Percentiles rank a stretch among this genome's conserved stretches.
These are phyloP conservation scores for Saccharomyces hybrid DNA, from an alignment of 1,139 yeast genomes.

Conservation along the genomic window DNA sequence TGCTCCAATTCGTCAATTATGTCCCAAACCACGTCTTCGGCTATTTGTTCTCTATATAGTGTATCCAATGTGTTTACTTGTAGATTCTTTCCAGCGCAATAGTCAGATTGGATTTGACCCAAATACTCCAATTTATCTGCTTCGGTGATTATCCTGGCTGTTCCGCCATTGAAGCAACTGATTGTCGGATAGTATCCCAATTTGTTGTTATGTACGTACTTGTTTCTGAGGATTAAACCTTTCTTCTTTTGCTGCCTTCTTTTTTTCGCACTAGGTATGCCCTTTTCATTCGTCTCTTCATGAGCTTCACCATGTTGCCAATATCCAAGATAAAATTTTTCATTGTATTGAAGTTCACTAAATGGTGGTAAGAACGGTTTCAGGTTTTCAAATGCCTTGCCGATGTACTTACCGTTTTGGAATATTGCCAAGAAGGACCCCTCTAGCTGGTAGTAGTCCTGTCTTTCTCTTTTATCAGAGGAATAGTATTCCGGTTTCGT, in stretches of 20 bases:
- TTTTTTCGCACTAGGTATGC: not conserved
- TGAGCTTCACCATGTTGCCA: conserved; percentile 32
- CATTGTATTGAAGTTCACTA: conserved; percentile 42
- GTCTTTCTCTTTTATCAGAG: conserved; percentile 22
- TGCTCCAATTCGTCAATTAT: conserved; percentile 78
- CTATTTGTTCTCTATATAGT: conserved; percentile 60
- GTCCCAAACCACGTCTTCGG: conserved; percentile 81
- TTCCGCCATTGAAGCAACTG: conserved; percentile 75
- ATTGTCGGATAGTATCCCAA: conserved; percentile 89
- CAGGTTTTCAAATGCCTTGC: conserved; percentile 58
- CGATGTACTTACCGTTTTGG: conserved; percentile 67
- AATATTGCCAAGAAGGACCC: conserved; percentile 48
- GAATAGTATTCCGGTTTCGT: conserved; percentile 36
- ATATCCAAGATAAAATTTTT: conserved; percentile 35
- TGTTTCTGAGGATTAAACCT: conserved; percentile 38
- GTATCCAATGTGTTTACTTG: conserved; percentile 46
- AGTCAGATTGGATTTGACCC: conserved; percentile 40
- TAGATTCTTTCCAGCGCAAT: conserved; percentile 34
- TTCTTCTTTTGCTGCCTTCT: conserved; percentile 5
- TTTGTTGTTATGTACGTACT: conserved; percentile 61
- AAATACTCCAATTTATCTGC: conserved; percentile 14
- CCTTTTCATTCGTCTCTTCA: conserved; percentile 1
- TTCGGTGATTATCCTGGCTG: conserved; percentile 37
- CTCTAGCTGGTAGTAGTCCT: conserved; percentile 22
- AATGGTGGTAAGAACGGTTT: conserved; percentile 75